These are phyloP conservation scores for Starmerella roubikii DNA, from an alignment of 805 yeast genomes.

Conservation along the genomic window DNA sequence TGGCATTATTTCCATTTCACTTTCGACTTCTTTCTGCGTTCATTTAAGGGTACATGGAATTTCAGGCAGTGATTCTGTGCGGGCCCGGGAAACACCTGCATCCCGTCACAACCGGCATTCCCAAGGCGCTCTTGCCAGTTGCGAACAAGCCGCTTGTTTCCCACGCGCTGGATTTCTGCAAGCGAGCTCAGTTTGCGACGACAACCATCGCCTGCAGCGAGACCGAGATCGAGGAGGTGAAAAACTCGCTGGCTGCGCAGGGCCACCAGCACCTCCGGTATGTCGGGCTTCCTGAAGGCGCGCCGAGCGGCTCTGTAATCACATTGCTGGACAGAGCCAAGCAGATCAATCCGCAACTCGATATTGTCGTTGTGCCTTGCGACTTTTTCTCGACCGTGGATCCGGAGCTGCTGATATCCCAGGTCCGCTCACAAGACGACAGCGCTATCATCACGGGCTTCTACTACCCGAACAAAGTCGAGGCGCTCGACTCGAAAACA, in stretches of 20 bases:
- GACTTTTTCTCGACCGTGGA: constrained; percentile 88
- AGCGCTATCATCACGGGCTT: constrained; percentile 53
- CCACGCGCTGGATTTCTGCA: constrained; percentile 88
- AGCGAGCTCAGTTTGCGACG: constrained; percentile 53
- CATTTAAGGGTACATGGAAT: no score
- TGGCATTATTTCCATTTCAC: no score
- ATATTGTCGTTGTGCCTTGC: constrained; percentile 80
- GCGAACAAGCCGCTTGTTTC: constrained; percentile 83
- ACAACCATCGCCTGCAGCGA: constrained; percentile 49
- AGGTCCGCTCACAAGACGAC: constrained; percentile 58
- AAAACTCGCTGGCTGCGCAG: not conserved
- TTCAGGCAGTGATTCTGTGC: constrained; percentile 81
- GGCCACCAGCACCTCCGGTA: constrained; percentile 1
- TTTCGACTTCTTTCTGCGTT: no score
- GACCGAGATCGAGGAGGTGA: constrained; percentile 31
- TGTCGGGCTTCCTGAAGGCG: constrained; percentile 9
- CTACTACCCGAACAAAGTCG: constrained; percentile 61
- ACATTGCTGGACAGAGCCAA: constrained; percentile 6
- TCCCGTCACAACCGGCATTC: constrained; percentile 57
- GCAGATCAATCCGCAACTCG: constrained; percentile 24
- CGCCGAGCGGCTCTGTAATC: constrained; percentile 15
- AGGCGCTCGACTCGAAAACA: constrained; percentile 64
- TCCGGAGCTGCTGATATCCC: constrained; percentile 76
- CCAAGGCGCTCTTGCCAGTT: constrained; percentile 79
- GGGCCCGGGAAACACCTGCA: constrained; percentile 64